These are phyloP conservation scores for Solanum paucissectum DNA, from an alignment of 257 asterid genomes.

Conservation along the genomic window DNA sequence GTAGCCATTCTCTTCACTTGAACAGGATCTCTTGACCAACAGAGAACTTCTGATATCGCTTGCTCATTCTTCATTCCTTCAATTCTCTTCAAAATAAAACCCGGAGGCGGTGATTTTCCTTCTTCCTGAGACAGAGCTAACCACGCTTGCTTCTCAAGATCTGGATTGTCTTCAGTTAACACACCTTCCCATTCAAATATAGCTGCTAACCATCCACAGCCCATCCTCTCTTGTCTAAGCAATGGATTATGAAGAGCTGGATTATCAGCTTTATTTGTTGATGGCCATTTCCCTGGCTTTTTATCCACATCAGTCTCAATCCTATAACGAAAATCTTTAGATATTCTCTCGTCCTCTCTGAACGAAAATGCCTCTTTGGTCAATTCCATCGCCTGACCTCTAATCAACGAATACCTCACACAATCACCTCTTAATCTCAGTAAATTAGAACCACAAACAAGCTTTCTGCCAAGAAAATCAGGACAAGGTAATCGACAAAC, in stretches of 20 bases:
- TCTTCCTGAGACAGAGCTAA: slow-evolving; percentile 67
- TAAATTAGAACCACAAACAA: slow-evolving; percentile 9
- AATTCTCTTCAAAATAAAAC: slow-evolving; percentile 60
- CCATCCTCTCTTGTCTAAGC: slow-evolving; percentile 91
- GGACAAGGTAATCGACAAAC: slow-evolving; percentile 21
- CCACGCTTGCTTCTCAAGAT: slow-evolving; percentile 90
- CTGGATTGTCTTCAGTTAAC: slow-evolving; percentile 70
- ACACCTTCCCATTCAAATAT: slow-evolving; percentile 98
- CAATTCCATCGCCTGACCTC: slow-evolving; percentile 66
- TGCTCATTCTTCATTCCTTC: slow-evolving; percentile 98
- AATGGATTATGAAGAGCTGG: slow-evolving; percentile 76
- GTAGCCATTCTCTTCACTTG: slow-evolving; percentile 52
- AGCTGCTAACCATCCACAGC: slow-evolving; percentile 93
- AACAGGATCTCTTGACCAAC: slow-evolving; percentile 86
- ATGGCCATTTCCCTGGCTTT: slow-evolving; percentile 72
- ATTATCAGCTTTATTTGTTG: slow-evolving; percentile 72
- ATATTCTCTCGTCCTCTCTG: slow-evolving; percentile 43
- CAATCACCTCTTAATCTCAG: slow-evolving; percentile 6
- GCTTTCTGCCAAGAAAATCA: slow-evolving; percentile 16
- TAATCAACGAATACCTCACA: slow-evolving; percentile 12
- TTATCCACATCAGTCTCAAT: slow-evolving; percentile 43
- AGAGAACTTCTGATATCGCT: slow-evolving; percentile 87
- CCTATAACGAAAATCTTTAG: slow-evolving; percentile 31
- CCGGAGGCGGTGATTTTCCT: slow-evolving; percentile 74
- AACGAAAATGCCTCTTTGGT: slow-evolving; percentile 49